Conservation (phyloP, 495 filamentous ascomycete genomes). For the Daldinia bambusicola region DNA sequence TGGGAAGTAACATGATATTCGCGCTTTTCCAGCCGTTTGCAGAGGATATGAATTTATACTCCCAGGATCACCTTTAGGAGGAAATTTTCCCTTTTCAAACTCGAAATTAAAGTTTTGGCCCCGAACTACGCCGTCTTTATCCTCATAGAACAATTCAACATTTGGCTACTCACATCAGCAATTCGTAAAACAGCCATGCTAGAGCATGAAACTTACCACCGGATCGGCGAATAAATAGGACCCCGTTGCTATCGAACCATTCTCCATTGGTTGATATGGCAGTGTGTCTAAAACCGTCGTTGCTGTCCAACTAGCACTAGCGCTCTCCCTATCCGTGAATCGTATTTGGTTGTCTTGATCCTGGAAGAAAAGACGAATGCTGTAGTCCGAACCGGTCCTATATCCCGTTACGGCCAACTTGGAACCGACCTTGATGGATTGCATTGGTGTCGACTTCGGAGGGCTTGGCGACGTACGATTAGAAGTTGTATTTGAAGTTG, state of each 20-base stretch:
- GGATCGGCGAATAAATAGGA: slow-evolving; percentile 23
- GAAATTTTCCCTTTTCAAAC: slow-evolving; percentile 33
- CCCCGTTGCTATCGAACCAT: slow-evolving; percentile 29
- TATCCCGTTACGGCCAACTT: slow-evolving; percentile 36
- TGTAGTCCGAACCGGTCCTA: slow-evolving; percentile 25
- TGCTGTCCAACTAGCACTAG: slow-evolving; percentile 21
- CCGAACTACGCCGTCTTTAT: slow-evolving; percentile 33
- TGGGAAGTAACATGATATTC: slow-evolving; percentile 31
- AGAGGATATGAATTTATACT: slow-evolving; percentile 34
- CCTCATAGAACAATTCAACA: slow-evolving; percentile 40
- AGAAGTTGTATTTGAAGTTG: slow-evolving; percentile 9
- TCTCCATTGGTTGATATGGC: slow-evolving; percentile 25
- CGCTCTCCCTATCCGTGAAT: slow-evolving; percentile 31
- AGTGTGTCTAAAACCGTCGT: slow-evolving; percentile 20
- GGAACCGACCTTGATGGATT: slow-evolving; percentile 17
- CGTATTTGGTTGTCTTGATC: slow-evolving; percentile 28
- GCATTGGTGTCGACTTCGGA: neutral
- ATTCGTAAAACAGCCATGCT: neutral
- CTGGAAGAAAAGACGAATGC: slow-evolving; percentile 36
- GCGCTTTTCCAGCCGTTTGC: slow-evolving; percentile 18
- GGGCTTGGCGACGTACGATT: slow-evolving; percentile 18
- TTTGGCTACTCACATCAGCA: slow-evolving; percentile 33
- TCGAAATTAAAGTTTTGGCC: slow-evolving; percentile 41
- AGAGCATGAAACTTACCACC: slow-evolving; percentile 20
- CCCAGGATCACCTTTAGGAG: slow-evolving; percentile 27